Conservation (phyloP, 148 eudicot species). For the Bassia scoparia region DNA sequence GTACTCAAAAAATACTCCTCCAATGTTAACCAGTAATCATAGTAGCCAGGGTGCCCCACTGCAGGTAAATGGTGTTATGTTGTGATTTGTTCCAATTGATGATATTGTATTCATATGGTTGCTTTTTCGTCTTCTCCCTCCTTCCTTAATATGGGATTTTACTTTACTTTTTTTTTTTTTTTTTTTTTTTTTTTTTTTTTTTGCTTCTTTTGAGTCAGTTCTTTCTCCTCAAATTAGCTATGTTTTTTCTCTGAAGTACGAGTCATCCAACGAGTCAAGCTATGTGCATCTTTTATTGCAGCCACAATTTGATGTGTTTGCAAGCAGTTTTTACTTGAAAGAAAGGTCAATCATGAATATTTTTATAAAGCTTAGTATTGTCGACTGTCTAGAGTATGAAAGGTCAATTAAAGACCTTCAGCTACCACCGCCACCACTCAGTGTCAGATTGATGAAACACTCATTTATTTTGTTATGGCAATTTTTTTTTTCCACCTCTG, state of each 20-base stretch:
- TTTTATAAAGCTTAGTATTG: neutral
- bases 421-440: neutral
- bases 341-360: neutral
- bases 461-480: neutral
- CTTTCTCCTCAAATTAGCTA: neutral
- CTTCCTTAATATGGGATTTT: neutral
- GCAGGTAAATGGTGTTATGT: conserved; percentile 51
- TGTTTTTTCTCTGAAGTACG: neutral
- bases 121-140: neutral
- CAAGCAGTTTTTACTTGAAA: neutral
- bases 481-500: neutral
- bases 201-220: neutral
- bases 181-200: no score
- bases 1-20: conserved; percentile 78
- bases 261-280: no score
- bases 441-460: neutral
- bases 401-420: neutral
- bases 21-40: conserved; percentile 53
- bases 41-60: conserved; percentile 68
- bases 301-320: neutral
- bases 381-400: neutral
- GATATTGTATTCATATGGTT: neutral
- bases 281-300: neutral
- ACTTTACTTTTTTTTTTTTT: no score
- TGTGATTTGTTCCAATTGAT: neutral